These are phyloP conservation scores for Platanus orientalis DNA, from an alignment of 164 flowering plant species.

Conservation along the genomic window DNA sequence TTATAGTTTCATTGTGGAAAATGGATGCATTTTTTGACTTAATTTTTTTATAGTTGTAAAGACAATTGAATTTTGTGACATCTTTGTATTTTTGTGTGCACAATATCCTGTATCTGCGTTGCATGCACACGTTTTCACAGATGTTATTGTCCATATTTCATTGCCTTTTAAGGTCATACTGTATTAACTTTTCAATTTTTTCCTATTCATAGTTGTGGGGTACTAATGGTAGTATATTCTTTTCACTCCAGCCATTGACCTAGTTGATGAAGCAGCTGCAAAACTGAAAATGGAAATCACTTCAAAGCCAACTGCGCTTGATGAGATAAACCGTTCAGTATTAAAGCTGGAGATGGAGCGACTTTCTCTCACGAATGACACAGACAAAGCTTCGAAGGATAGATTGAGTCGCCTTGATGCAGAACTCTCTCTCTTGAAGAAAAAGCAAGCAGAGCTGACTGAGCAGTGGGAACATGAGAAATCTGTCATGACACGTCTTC, in stretches of 20 bases:
- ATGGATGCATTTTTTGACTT: no score
- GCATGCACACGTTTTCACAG: no score
- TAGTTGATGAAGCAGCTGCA: conserved; percentile 97
- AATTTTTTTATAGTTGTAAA: no score
- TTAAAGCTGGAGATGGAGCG: conserved; percentile 92
- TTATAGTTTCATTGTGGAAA: no score
- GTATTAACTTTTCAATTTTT: background rate
- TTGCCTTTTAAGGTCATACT: background rate
- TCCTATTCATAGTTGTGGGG: background rate
- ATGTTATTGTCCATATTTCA: no score
- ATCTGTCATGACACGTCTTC: conserved; percentile 81
- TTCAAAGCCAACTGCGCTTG: conserved; percentile 87
- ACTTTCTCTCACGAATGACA: conserved; percentile 78
- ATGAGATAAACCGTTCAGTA: conserved; percentile 81
- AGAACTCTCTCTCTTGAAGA: conserved; percentile 67
- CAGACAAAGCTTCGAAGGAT: conserved; percentile 85
- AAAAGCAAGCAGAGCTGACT: conserved; percentile 61
- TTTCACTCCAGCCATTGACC: conserved; percentile 74
- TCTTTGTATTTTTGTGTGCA: no score
- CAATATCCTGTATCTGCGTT: no score
- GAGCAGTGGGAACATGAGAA: conserved; percentile 97
- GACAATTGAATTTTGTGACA: no score
- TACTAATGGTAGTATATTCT: background rate
- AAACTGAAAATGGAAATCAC: conserved; percentile 95
- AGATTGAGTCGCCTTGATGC: conserved; percentile 77